A percentile compares a stretch with the other conserved stretches of the same genome.
Conservation (phyloP, 164 flowering plant genomes). For the Nymphaea colorata region DNA sequence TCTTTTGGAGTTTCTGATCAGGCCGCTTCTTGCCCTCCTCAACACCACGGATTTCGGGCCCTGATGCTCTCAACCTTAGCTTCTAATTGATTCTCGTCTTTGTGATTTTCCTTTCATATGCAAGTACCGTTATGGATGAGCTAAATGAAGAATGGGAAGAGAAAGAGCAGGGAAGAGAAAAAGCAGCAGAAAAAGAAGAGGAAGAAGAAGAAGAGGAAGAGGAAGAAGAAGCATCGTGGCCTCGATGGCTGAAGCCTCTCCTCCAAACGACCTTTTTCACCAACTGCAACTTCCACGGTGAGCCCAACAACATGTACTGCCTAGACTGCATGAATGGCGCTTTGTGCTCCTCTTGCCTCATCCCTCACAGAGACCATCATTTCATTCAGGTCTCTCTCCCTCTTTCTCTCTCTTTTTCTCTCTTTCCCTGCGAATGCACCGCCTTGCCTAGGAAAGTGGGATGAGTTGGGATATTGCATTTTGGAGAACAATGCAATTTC, state of each 20-base stretch:
- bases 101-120: neutral
- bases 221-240: slow-evolving; percentile 23
- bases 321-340: slow-evolving; percentile 40
- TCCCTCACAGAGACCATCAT: slow-evolving; percentile 26
- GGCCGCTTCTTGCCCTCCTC: too few species aligned
- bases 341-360: slow-evolving; percentile 36
- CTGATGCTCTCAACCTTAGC: neutral
- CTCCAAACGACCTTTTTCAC: slow-evolving; percentile 30
- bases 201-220: slow-evolving; percentile 3
- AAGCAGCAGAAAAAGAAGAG: neutral
- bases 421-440: neutral
- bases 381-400: slow-evolving; percentile 29
- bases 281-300: slow-evolving; percentile 34
- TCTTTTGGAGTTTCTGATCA: too few species aligned
- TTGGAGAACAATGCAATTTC: neutral
- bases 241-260: slow-evolving; percentile 35
- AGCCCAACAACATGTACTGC: slow-evolving; percentile 45
- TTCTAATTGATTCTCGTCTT: neutral
- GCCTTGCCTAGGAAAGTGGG: neutral
- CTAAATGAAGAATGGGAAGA: neutral
- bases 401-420: neutral
- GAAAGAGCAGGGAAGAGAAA: neutral
- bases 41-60: neutral
- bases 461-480: neutral
- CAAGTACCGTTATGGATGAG: neutral